These are phyloP conservation scores for Aegilops sharonensis DNA, from an alignment of 176 grass and related monocot genomes.

Conservation along the genomic window DNA sequence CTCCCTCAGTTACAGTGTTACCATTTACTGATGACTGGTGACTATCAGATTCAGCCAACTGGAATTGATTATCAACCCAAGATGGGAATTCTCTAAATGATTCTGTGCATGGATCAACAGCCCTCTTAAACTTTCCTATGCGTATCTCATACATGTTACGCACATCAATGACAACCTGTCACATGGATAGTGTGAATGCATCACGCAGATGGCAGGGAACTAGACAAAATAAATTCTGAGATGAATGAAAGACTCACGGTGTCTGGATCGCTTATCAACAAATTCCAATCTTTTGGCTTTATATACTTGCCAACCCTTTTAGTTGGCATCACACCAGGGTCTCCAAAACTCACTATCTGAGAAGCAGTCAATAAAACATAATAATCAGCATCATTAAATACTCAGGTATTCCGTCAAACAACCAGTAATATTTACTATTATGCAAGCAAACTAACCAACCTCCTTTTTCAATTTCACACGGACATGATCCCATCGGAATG, in stretches of 20 bases:
- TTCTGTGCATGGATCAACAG: slow-evolving; percentile 76
- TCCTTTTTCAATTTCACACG: slow-evolving; percentile 98
- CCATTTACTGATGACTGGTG: slow-evolving; percentile 4
- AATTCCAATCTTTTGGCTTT: slow-evolving; percentile 93
- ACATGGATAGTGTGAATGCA: slow-evolving; percentile 19
- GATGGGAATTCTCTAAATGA: slow-evolving; percentile 87
- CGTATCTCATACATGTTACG: slow-evolving; percentile 94
- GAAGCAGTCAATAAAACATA: slow-evolving; percentile 16
- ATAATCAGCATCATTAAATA: slow-evolving; percentile 24
- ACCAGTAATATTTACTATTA: background rate
- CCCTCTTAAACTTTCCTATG: slow-evolving; percentile 93
- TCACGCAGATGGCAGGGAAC: background rate
- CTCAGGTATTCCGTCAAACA: background rate
- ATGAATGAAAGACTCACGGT: slow-evolving; percentile 63
- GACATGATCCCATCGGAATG: slow-evolving; percentile 96
- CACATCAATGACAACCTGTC: slow-evolving; percentile 91
- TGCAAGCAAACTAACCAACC: slow-evolving; percentile 43
- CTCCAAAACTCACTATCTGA: slow-evolving; percentile 92
- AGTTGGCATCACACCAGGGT: slow-evolving; percentile 71
- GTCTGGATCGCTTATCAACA: slow-evolving; percentile 75
- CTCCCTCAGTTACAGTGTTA: background rate
- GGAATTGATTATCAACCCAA: slow-evolving; percentile 82
- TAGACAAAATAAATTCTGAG: background rate
- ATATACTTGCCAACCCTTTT: slow-evolving; percentile 93
- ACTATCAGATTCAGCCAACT: slow-evolving; percentile 51